A percentile compares a stretch with the other conserved stretches of the same genome.
phyloP scores from a whole-genome alignment of 2,329 filamentous ascomycete species.

The Tolypocladium paradoxum region DNA sequence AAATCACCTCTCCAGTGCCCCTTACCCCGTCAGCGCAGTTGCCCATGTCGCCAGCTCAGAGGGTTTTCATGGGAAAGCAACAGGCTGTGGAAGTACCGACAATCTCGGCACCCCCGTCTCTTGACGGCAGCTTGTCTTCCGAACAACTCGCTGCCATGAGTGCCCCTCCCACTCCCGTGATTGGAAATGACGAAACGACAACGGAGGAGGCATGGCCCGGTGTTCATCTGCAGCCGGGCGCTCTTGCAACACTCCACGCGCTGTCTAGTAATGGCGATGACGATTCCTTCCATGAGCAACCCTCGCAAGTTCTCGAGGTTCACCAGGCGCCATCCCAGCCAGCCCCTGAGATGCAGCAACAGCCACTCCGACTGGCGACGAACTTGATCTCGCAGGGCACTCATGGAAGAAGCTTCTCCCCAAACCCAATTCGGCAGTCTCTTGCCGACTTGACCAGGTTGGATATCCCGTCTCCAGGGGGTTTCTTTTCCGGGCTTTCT shows the following conservation, averaged over 20 bases:
- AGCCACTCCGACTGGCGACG: constrained; percentile 39
- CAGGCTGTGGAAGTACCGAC: constrained; percentile 58
- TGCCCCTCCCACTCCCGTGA: constrained; percentile 73
- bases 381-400: constrained; percentile 16
- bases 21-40: constrained; percentile 57
- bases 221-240: constrained; percentile 66
- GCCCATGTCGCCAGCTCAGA: constrained; percentile 63
- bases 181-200: constrained; percentile 43
- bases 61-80: constrained; percentile 58
- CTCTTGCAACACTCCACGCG: constrained; percentile 69
- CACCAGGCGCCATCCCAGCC: constrained; percentile 14
- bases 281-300: constrained; percentile 35
- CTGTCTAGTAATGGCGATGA: constrained; percentile 55
- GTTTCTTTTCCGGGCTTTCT: constrained; percentile 81
- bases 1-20: constrained; percentile 46
- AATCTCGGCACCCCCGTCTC: constrained; percentile 71
- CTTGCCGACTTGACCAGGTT: constrained; percentile 66
- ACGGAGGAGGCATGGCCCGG: constrained; percentile 58
- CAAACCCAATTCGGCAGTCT: constrained; percentile 35
- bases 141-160: constrained; percentile 79
- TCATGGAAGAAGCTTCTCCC: constrained; percentile 15
- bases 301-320: constrained; percentile 32
- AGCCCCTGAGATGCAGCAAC: constrained; percentile 36
- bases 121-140: constrained; percentile 80
- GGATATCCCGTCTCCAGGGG: constrained; percentile 82